Base-by-base conservation (phyloP, 306 rosid species). In the Trifolium subterraneum region DNA sequence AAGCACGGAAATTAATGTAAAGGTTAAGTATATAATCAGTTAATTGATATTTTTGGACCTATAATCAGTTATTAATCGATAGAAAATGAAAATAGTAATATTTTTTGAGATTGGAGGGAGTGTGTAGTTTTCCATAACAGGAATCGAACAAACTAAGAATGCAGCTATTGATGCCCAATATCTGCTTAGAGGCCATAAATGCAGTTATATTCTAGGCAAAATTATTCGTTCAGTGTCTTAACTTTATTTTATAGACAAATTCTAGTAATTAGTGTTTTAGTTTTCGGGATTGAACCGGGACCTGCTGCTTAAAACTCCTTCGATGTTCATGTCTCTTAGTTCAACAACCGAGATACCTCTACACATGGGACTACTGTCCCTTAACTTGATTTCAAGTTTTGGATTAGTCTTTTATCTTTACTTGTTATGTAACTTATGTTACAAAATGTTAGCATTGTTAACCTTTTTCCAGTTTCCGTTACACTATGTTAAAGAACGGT, bases 161-260 rank as follows among this genome's bases (percentile, higher is more conserved):
- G 68, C 38, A 76, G 74, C 45, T 39, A 56, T 36, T 20, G 18
- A 12, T 67, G 68, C n/a, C 48, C 47, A 58, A 47, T 68, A 31
- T 60, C 11, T 47, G 76, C 35, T 33, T 47, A 31, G 38, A 35
- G 9, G 80, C 42, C 67, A 55, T 54, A 15, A 48, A 50, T 39
- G 38, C 50, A 16, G 58, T 55, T 48, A 15, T n/a, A n/a, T 48
- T 15, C 20, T 48, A 6, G 9, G 19, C 19, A 48, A 48, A 48
- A 6, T 48, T 48, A 5, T 10, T 48, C n/a, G 3, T 48, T 10
- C 0, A 0, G 38, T 33, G 8, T 33, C 38, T 33, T 33, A 1
- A 5, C 8, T 33, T 35, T 35, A 6, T 35, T 35, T 6, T 35
- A 35, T 35, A 35, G 8, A 7, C 8, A 35, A 35, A 35, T 35